Base-by-base conservation (phyloP, 2,329 filamentous ascomycete species). In the Chalara sp. region DNA sequence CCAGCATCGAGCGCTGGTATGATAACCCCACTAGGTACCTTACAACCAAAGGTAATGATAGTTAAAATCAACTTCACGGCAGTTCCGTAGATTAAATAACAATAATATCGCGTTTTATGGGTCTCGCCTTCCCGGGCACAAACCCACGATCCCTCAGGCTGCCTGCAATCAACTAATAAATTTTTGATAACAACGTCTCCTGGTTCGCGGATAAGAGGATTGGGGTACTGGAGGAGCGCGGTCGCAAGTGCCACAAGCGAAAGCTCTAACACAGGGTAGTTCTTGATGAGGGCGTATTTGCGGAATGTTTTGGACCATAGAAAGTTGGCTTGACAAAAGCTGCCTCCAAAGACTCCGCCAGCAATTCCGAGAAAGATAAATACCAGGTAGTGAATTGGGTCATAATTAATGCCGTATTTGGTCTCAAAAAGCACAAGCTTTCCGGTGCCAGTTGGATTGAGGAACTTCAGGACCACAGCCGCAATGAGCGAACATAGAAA, bases 361-460 rank as follows among this genome's bases (percentile, higher is more conserved):
- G 69, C 72, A 10, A 81, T 57, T 1, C 79, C 79, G 0, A 83
- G 71, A 2, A 81, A 50, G 5, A 79, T 65, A 60, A 83, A 83
- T 33, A 80, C 70, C 2, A 79, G 58, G 58, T 81, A 81, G 56
- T 83, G 76, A 7, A 74, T 60, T 1, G 74, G 63, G n/a, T 71
- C 62, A 57, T 81, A 82, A n/a, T 73, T 70, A 3, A 74, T 74
- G 5, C 75, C 76, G 54, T 81, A 82, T 47, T 76, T 74, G 5
- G 79, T 81, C 57, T 83, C 77, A 58, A 81, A 83, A 5, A 82
- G 70, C 1, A 80, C 78, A 4, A 83, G 67, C 57, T 80, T 81
- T 3, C 79, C 79, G 0, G 79, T 82, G 1, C 78, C 76, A 1
- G 70, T 80, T 0, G 79, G 79, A 58, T 83, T 80, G n/a, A 83